These are phyloP conservation scores for Cytospora piceicola DNA, from an alignment of 2,329 filamentous ascomycete genomes.

Conservation along the genomic window DNA sequence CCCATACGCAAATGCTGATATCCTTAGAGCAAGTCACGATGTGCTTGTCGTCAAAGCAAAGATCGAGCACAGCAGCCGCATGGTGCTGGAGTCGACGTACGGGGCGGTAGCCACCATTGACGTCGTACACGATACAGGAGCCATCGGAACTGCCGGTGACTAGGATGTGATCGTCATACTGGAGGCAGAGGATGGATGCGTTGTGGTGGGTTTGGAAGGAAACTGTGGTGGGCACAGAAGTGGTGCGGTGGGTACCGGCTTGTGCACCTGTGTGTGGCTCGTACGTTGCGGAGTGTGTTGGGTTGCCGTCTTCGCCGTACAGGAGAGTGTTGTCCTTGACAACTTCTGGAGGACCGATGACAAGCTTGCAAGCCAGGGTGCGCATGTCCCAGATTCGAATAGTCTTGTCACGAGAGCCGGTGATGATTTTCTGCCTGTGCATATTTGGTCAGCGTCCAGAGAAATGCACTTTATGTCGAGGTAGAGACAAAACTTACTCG, in stretches of 20 bases:
- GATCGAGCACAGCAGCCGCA: conserved; percentile 85
- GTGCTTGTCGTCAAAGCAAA: conserved; percentile 88
- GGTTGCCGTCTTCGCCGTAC: conserved; percentile 53
- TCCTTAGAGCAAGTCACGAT: conserved; percentile 99
- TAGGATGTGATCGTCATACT: conserved; percentile 90
- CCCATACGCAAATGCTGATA: conserved; percentile 91
- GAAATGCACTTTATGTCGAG: background rate
- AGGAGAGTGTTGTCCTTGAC: conserved; percentile 57
- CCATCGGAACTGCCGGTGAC: conserved; percentile 94
- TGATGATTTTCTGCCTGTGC: conserved; percentile 85
- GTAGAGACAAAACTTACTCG: conserved; percentile 63
- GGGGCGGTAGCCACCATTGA: conserved; percentile 77
- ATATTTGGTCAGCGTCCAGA: background rate
- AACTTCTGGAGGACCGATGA: conserved; percentile 79
- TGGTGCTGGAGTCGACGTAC: conserved; percentile 79
- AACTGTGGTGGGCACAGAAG: conserved; percentile 57
- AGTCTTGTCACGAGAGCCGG: conserved; percentile 91
- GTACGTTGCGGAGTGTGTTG: conserved; percentile 60
- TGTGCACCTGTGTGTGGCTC: conserved; percentile 38
- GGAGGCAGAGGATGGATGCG: conserved; percentile 90
- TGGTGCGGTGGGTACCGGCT: conserved; percentile 36
- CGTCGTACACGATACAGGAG: conserved; percentile 88
- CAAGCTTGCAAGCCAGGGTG: conserved; percentile 79
- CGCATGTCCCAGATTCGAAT: conserved; percentile 96
- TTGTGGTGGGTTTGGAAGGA: conserved; percentile 74